These are phyloP conservation scores for Alternaria tenuissima DNA, from an alignment of 2,329 filamentous ascomycete genomes.

Conservation along the genomic window DNA sequence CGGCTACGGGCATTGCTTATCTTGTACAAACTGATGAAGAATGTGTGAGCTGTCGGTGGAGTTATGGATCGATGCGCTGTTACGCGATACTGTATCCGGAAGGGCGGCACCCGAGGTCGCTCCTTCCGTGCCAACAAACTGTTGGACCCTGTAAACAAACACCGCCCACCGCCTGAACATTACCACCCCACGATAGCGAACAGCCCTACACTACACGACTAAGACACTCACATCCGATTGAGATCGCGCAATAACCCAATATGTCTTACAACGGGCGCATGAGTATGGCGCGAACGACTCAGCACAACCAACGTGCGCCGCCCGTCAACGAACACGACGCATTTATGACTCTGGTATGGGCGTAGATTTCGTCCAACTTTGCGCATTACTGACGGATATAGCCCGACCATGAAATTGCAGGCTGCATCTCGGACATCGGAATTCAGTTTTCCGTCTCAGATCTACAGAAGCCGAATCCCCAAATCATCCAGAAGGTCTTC, in stretches of 20 bases:
- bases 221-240: not conserved
- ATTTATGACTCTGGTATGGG: conserved; percentile 60
- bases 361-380: not conserved
- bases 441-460: conserved; percentile 87
- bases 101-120: conserved; percentile 8
- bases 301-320: conserved; percentile 50
- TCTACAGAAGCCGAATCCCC: conserved; percentile 90
- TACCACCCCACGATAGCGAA: conserved; percentile 11
- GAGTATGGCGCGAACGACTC: conserved; percentile 57
- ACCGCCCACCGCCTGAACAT: conserved; percentile 13
- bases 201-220: not conserved
- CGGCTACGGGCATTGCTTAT: conserved; percentile 1
- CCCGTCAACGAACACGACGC: conserved; percentile 57
- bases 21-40: conserved; percentile 1
- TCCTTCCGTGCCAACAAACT: conserved; percentile 19
- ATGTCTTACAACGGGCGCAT: conserved; percentile 62
- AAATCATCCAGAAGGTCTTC: conserved; percentile 96
- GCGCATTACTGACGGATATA: conserved; percentile 43
- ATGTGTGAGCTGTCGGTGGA: conserved; percentile 3
- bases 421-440: conserved; percentile 96
- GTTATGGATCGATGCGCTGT: conserved; percentile 18
- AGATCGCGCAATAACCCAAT: conserved; percentile 9
- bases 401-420: conserved; percentile 83
- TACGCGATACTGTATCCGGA: conserved; percentile 13
- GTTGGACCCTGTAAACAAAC: conserved; percentile 18